Evolutionary conservation across 2,329 filamentous ascomycete species (phyloP).

Genomic region (Fusarium sp.): DNA sequence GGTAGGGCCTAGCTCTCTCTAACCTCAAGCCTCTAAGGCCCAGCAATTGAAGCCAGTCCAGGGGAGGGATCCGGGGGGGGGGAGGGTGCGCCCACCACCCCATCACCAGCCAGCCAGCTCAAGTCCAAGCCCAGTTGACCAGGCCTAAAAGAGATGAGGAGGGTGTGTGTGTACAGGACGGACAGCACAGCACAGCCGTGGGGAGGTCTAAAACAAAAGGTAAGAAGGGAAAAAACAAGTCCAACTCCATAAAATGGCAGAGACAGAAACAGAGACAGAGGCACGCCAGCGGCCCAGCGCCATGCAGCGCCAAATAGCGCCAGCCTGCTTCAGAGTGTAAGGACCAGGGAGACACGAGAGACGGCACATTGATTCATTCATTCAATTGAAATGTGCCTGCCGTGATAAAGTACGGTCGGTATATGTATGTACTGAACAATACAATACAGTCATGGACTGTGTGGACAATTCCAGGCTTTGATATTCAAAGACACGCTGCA

Average conservation of each 20-base stretch:
- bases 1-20: constrained; percentile 24
- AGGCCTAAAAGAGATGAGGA: neutral
- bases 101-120: constrained; percentile 30
- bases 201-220: constrained; percentile 24
- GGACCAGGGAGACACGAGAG: constrained; percentile 2
- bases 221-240: constrained; percentile 1
- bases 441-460: neutral
- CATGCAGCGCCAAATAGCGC: constrained; percentile 27
- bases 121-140: constrained; percentile 20
- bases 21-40: constrained; percentile 20
- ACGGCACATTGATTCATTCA: constrained; percentile 12
- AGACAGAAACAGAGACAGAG: neutral
- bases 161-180: constrained; percentile 25
- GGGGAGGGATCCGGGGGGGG: constrained; percentile 22
- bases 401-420: neutral
- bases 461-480: constrained; percentile 30
- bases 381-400: constrained; percentile 18
- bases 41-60: constrained; percentile 19
- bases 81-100: constrained; percentile 25
- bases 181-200: constrained; percentile 21
- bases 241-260: neutral
- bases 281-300: constrained; percentile 28
- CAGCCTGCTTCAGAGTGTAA: constrained; percentile 26
- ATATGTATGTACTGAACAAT: neutral
- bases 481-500: constrained; percentile 24